Conservation (phyloP, 2,329 filamentous ascomycete species). For the Aspergillus felis region DNA sequence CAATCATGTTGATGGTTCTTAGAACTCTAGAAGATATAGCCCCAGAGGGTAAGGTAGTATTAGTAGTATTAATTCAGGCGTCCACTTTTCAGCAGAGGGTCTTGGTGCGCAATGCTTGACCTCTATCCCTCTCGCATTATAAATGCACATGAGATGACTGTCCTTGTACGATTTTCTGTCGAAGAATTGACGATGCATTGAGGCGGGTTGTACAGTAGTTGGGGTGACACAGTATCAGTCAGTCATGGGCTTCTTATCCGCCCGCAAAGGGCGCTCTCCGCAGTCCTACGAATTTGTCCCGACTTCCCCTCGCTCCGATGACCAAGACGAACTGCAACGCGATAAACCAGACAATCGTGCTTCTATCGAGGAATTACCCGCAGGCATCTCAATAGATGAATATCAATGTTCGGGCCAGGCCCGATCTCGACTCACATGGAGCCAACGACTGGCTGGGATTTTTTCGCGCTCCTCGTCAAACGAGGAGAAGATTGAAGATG, state of each 20-base stretch:
- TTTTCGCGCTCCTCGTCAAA: conserved; percentile 7
- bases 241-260: background rate
- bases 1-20: background rate
- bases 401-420: background rate
- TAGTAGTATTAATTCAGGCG: too few relatives aligned
- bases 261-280: background rate
- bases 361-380: background rate
- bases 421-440: conserved; percentile 4
- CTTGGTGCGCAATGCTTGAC: background rate
- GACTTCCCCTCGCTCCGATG: background rate
- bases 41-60: too few relatives aligned
- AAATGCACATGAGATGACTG: background rate
- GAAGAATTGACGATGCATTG: background rate
- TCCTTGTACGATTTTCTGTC: background rate
- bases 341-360: background rate
- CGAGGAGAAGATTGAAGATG: conserved; percentile 4
- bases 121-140: background rate
- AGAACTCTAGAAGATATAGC: too few relatives aligned
- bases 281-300: background rate
- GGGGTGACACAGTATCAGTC: too few relatives aligned
- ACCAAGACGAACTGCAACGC: background rate
- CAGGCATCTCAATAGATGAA: background rate
- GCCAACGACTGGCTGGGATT: conserved; percentile 7
- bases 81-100: too few relatives aligned
- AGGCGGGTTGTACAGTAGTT: background rate